A percentile compares a stretch with the other conserved stretches of the same genome.
Evolutionary conservation across 768 basidiomycete species (phyloP).

Genomic region (Solioccasus polychromus): DNA sequence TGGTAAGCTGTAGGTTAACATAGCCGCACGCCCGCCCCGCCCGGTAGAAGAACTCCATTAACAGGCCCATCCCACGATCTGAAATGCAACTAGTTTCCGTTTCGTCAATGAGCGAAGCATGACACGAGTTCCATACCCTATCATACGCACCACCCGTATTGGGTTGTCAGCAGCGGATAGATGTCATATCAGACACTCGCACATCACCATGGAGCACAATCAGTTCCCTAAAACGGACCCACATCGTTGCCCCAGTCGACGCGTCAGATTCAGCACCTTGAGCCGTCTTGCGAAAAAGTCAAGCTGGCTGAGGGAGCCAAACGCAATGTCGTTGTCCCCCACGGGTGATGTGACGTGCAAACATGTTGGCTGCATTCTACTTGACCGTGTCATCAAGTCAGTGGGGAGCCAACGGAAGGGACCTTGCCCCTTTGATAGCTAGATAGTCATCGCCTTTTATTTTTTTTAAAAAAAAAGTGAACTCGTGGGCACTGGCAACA

Average conservation of each 20-base stretch:
- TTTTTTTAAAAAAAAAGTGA: no score
- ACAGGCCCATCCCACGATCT: constrained; percentile 49
- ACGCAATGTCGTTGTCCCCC: constrained; percentile 60
- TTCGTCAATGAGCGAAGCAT: no score
- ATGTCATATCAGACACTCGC: background rate
- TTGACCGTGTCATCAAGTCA: background rate
- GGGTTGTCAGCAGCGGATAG: no score
- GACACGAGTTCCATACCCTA: no score
- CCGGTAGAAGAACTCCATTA: constrained; percentile 50
- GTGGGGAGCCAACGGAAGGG: no score
- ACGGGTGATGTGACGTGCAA: constrained; percentile 48
- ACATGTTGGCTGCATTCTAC: constrained; percentile 54
- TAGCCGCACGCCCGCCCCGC: constrained; percentile 49
- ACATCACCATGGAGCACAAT: background rate
- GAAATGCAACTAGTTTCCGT: no score
- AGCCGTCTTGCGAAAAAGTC: no score
- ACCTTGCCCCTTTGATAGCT: constrained; percentile 62
- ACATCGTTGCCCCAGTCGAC: background rate
- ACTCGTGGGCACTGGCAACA: no score
- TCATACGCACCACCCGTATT: no score
- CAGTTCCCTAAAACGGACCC: background rate
- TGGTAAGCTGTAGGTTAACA: no score
- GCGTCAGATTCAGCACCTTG: no score
- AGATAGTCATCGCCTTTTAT: constrained; percentile 65
- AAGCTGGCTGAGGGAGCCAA: constrained; percentile 60